Base-by-base conservation (phyloP, 2,329 filamentous ascomycete genomes). In the Ophiostoma angusticollis region DNA sequence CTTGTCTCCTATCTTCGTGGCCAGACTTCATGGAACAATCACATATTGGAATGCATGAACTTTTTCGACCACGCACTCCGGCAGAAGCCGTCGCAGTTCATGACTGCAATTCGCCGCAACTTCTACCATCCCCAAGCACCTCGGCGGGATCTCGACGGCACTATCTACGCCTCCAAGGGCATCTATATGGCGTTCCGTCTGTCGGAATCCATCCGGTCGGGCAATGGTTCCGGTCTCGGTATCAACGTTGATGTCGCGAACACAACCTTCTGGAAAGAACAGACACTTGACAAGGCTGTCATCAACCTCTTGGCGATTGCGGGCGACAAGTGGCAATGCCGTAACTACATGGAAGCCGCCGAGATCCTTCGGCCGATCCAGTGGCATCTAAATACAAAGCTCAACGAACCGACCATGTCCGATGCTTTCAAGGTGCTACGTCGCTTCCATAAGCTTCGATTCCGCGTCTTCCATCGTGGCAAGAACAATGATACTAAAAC, bases 191-290 rank as follows among this genome's bases (percentile, higher is more conserved):
- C 87, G 0, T 78, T 95, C 37, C 76, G 86, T 30, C 70, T 89
- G 17, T 80, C 79, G 33, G 69, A 84, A 52, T 56, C 52, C 44
- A 62, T 56, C 51, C 57, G 50, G 44, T 50, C 46, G 41, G 59
- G 64, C 2, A n/a, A n/a, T n/a, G 68, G 72, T 23, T 70, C 73
- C 19, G 74, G 74, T 8, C 67, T 96, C 6, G 75, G 82, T 0
- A 64, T 98, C 54, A 96, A 95, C 50, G 76, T 93, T 9, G 89
- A 98, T 52, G 81, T 94, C 22, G 80, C 87, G 41, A 94, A 96
- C 54, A 83, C 84, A 0, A 83, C 82, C 11, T 98, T 98, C 62
- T 96, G 84, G 80, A 68, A 59, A 0, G 57, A 53, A 2, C 58
- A 62, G 32, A 53, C 52, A 1, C 37, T 72, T 5, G 58, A 62